These are phyloP conservation scores for Vittaforma corneae DNA, from an alignment of 371 early-diverging fungal species.

Conservation along the genomic window DNA sequence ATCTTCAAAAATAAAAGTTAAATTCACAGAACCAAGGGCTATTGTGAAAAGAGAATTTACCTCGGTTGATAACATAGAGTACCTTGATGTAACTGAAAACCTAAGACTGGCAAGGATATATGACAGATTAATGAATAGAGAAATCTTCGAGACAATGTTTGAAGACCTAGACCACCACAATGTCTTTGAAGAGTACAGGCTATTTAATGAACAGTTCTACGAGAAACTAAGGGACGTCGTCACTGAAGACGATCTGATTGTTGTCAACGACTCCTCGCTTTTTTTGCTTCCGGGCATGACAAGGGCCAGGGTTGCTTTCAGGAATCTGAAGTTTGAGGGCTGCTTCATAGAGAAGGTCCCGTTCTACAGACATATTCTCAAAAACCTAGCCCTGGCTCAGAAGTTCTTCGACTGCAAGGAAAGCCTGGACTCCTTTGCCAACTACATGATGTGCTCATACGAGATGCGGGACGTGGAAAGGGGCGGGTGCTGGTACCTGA, in stretches of 20 bases:
- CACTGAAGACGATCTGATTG: constrained; percentile 26
- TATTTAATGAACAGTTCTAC: constrained; percentile 1
- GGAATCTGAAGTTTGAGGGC: constrained; percentile 30
- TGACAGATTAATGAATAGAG: constrained; percentile 10
- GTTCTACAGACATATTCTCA: constrained; percentile 17
- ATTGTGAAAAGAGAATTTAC: constrained; percentile 3
- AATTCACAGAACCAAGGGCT: neutral
- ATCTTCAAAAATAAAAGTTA: constrained; percentile 10
- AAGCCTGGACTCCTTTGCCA: neutral
- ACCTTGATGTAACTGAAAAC: neutral
- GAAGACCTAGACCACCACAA: neutral
- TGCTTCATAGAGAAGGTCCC: constrained; percentile 21
- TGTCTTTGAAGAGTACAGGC: constrained; percentile 21
- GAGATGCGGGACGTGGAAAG: neutral
- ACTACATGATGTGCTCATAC: neutral
- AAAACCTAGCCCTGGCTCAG: neutral
- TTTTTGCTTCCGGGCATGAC: constrained; percentile 29
- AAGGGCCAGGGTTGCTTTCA: constrained; percentile 6
- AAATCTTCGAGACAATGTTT: neutral
- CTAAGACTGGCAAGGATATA: neutral
- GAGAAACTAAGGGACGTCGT: constrained; percentile 13
- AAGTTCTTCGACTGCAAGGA: constrained; percentile 16
- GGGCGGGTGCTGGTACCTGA: constrained; percentile 2
- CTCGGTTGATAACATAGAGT: constrained; percentile 9
- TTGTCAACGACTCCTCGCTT: constrained; percentile 21